phyloP scores from a whole-genome alignment of 495 filamentous ascomycete species.

The Aspergillus carlsbadensis region DNA sequence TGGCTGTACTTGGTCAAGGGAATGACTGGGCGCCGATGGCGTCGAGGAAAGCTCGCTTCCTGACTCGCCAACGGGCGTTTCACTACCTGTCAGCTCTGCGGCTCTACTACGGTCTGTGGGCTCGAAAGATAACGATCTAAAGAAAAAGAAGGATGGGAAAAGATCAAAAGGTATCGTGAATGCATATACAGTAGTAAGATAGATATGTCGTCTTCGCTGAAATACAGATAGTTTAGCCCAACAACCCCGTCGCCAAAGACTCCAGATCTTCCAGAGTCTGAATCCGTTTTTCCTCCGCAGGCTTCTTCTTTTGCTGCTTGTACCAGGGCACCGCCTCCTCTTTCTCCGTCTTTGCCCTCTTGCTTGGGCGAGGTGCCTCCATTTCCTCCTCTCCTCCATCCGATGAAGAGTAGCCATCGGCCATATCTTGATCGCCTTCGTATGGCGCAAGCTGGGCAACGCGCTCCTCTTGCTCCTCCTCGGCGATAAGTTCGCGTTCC shows the following conservation, averaged over 20 bases:
- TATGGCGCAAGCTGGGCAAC: conserved; percentile 45
- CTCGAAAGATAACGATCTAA: no score
- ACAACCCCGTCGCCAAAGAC: conserved; percentile 76
- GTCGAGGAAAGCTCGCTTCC: no score
- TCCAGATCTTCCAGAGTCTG: conserved; percentile 90
- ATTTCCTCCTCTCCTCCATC: conserved; percentile 33
- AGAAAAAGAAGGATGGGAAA: no score
- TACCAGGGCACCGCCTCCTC: conserved; percentile 39
- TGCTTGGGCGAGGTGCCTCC: conserved; percentile 32
- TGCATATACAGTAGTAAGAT: not conserved
- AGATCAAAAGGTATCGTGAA: not conserved
- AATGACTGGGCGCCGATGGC: no score
- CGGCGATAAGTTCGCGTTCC: conserved; percentile 53
- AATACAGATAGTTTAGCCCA: conserved; percentile 46
- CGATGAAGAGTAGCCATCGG: conserved; percentile 40
- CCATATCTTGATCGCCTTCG: conserved; percentile 36
- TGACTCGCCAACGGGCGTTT: no score
- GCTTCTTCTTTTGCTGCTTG: conserved; percentile 45
- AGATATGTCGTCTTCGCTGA: conserved; percentile 3
- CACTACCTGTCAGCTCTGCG: no score
- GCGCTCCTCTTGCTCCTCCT: conserved; percentile 36
- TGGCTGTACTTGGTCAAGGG: no score
- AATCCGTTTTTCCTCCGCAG: conserved; percentile 51
- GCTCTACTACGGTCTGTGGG: no score
- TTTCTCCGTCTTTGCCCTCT: conserved; percentile 42